Percentiles rank a stretch among this genome's conserved stretches.
These are phyloP conservation scores for Nakazawaea ishiwadae DNA, from an alignment of 805 yeast species.

Conservation along the genomic window DNA sequence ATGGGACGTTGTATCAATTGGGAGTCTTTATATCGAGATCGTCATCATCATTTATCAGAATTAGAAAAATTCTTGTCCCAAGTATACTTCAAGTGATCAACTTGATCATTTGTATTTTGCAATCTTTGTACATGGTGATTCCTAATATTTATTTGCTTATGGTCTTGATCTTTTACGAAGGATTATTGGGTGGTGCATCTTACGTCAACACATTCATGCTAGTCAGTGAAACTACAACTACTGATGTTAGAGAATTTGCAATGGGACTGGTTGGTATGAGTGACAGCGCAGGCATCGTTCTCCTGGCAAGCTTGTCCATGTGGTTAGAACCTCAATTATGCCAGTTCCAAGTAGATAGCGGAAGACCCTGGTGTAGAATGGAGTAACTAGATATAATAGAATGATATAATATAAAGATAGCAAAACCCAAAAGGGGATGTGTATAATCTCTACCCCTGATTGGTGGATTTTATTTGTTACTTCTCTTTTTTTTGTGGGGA, in stretches of 20 bases:
- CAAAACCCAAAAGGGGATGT: too few relatives aligned
- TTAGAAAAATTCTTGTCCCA: conserved; percentile 54
- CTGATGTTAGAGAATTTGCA: conserved; percentile 64
- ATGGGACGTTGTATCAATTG: conserved; percentile 83
- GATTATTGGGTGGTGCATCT: conserved; percentile 85
- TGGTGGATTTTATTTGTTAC: too few relatives aligned
- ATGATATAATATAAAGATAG: too few relatives aligned
- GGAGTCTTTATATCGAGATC: conserved; percentile 94
- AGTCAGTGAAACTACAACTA: conserved; percentile 55
- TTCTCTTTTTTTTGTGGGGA: too few relatives aligned
- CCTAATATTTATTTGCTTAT: conserved; percentile 60
- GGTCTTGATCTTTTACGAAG: conserved; percentile 73
- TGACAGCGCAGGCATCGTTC: conserved; percentile 77
- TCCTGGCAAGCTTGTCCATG: conserved; percentile 75
- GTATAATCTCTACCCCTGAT: too few relatives aligned
- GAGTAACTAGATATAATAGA: too few relatives aligned
- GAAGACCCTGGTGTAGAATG: conserved; percentile 74
- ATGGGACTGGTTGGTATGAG: conserved; percentile 82
- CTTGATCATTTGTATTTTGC: conserved; percentile 51
- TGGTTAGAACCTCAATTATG: conserved; percentile 75
- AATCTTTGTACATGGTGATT: conserved; percentile 56
- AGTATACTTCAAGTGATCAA: conserved; percentile 66
- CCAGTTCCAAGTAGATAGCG: conserved; percentile 59
- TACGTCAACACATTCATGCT: conserved; percentile 85
- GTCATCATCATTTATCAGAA: conserved; percentile 61